These are phyloP conservation scores for Neurospora pannonica DNA, from an alignment of 495 filamentous ascomycete species.

Conservation along the genomic window DNA sequence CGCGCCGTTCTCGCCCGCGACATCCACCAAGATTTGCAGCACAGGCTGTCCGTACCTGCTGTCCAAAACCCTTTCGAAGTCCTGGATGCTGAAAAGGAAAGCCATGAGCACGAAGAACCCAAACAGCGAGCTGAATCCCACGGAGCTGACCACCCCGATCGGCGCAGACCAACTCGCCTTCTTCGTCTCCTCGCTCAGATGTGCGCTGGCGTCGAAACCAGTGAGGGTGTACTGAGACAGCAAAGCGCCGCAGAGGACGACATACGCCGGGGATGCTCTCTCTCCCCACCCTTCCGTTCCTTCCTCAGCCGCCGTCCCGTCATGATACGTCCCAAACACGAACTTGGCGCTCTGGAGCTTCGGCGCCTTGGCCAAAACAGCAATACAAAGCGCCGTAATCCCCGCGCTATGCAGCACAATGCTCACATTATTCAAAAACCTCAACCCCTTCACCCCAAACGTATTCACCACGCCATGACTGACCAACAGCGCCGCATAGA, in stretches of 20 bases:
- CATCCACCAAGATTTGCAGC: conserved; percentile 47
- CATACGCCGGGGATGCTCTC: conserved; percentile 32
- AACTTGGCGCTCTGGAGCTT: conserved; percentile 50
- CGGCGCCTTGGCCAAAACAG: conserved; percentile 52
- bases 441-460: conserved; percentile 47
- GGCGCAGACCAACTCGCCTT: conserved; percentile 53
- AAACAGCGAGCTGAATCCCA: conserved; percentile 48
- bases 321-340: conserved; percentile 48
- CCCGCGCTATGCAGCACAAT: conserved; percentile 52
- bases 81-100: conserved; percentile 48
- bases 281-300: conserved; percentile 42
- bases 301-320: conserved; percentile 40
- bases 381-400: conserved; percentile 46
- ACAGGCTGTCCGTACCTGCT: conserved; percentile 42
- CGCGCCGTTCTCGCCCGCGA: conserved; percentile 46
- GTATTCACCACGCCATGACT: conserved; percentile 49
- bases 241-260: conserved; percentile 45
- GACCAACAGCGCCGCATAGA: conserved; percentile 50
- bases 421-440: conserved; percentile 52
- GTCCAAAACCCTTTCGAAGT: conserved; percentile 37
- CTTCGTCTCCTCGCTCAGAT: conserved; percentile 50
- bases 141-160: conserved; percentile 50
- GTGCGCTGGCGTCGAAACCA: conserved; percentile 47
- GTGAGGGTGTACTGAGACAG: conserved; percentile 47
- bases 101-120: conserved; percentile 54